These are phyloP conservation scores for Boletus bicolor DNA, from an alignment of 768 basidiomycete genomes.

Conservation along the genomic window DNA sequence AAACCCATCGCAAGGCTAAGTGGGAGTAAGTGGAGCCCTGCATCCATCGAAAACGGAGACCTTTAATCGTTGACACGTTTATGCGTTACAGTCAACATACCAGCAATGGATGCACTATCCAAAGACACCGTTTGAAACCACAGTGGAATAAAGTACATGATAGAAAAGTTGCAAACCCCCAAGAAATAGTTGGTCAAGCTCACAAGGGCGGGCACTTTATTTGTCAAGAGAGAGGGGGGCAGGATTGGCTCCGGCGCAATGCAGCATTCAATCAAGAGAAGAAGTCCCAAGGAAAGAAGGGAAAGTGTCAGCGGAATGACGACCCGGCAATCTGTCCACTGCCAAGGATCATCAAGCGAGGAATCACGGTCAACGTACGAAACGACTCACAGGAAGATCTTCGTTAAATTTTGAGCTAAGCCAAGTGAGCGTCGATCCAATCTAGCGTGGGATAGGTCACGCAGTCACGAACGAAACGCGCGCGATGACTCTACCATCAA, in stretches of 20 bases:
- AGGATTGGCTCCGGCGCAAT: constrained; percentile 11
- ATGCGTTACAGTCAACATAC: background rate
- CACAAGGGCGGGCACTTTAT: constrained; percentile 7
- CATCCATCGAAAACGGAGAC: background rate
- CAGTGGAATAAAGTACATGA: constrained; percentile 15
- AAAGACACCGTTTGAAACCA: constrained; percentile 16
- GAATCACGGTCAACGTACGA: too few species aligned
- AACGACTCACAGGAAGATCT: constrained; percentile 7
- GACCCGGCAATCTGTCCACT: constrained; percentile 13
- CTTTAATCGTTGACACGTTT: background rate
- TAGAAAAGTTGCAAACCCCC: constrained; percentile 11
- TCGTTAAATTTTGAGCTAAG: constrained; percentile 17
- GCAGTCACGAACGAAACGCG: background rate
- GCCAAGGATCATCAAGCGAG: background rate
- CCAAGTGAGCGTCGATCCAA: constrained; percentile 10
- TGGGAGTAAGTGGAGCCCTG: constrained; percentile 15
- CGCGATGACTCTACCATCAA: background rate
- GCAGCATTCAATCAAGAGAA: constrained; percentile 4
- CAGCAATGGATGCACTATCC: constrained; percentile 9
- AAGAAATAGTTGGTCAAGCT: constrained; percentile 7
- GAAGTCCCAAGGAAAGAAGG: constrained; percentile 4
- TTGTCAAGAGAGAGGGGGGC: constrained; percentile 5
- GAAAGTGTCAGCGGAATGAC: constrained; percentile 6
- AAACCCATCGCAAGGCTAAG: constrained; percentile 12
- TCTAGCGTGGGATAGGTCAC: background rate